These are phyloP conservation scores for Globomyces pollinis-pini DNA, from an alignment of 192 early-diverging fungal genomes.

Conservation along the genomic window DNA sequence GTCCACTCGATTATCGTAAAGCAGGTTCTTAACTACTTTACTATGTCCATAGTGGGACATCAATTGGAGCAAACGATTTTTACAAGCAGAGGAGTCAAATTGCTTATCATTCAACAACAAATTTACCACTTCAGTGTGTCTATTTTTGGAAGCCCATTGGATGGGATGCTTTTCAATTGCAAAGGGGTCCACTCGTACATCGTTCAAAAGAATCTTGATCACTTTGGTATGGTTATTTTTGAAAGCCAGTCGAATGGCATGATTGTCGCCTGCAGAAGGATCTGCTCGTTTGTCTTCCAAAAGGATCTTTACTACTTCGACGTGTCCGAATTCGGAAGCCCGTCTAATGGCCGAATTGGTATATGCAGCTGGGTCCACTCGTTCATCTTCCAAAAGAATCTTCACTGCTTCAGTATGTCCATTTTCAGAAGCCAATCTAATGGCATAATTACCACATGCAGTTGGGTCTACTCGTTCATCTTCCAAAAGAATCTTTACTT, in stretches of 20 bases:
- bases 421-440: neutral
- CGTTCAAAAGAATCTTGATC: neutral
- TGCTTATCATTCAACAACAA: neutral
- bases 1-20: neutral
- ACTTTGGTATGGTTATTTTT: neutral
- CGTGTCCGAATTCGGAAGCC: conserved; percentile 2
- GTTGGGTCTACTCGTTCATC: neutral
- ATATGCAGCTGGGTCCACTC: neutral
- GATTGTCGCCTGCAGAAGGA: neutral
- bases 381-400: neutral
- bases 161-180: neutral
- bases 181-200: neutral
- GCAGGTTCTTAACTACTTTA: neutral
- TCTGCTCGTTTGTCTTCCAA: neutral
- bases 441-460: neutral
- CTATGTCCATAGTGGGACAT: neutral
- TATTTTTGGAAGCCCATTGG: neutral
- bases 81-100: neutral
- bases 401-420: neutral
- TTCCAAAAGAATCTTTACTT: neutral
- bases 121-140: neutral
- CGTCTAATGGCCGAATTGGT: neutral
- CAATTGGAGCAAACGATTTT: neutral
- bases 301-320: neutral
- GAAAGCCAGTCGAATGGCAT: neutral